Percentiles rank a stretch among this genome's conserved stretches.
Evolutionary conservation across 495 filamentous ascomycete genomes (phyloP).

Genomic region (Lophiotrema nucula): DNA sequence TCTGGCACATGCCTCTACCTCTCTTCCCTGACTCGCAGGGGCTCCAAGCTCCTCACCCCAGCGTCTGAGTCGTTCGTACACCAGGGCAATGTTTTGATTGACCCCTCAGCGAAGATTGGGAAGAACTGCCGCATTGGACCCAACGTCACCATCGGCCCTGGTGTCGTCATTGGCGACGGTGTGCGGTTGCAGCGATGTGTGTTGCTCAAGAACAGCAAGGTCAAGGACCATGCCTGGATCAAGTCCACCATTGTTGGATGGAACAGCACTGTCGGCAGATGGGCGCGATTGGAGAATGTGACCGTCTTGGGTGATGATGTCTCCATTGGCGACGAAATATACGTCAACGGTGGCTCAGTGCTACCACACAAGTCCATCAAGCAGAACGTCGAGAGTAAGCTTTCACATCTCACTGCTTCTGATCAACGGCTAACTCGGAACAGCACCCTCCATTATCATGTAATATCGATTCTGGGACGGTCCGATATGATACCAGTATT

Average conservation of each 20-base stretch:
- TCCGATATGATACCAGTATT: not conserved
- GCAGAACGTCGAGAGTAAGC: slow-evolving; percentile 84
- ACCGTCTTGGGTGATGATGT: slow-evolving; percentile 97
- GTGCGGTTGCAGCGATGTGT: slow-evolving; percentile 94
- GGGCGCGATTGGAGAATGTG: slow-evolving; percentile 97
- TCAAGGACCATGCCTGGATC: slow-evolving; percentile 99
- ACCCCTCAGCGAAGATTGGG: slow-evolving; percentile 93
- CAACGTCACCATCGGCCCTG: slow-evolving; percentile 94
- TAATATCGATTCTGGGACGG: slow-evolving; percentile 11
- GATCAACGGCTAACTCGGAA: slow-evolving; percentile 2
- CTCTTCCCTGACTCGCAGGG: slow-evolving; percentile 87
- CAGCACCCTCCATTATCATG: slow-evolving; percentile 34
- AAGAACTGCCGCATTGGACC: slow-evolving; percentile 98
- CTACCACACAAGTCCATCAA: slow-evolving; percentile 99
- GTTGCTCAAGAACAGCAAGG: slow-evolving; percentile 80
- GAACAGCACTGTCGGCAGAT: slow-evolving; percentile 94
- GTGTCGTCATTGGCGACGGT: slow-evolving; percentile 92
- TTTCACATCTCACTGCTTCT: not conserved
- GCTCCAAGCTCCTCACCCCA: slow-evolving; percentile 78
- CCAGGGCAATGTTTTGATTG: slow-evolving; percentile 95
- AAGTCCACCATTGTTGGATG: slow-evolving; percentile 99
- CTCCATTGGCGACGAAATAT: slow-evolving; percentile 97
- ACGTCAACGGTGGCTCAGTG: slow-evolving; percentile 96
- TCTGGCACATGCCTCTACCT: slow-evolving; percentile 96
- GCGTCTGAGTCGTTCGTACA: slow-evolving; percentile 77